Conservation (phyloP, 2,329 filamentous ascomycete genomes). For the Nannizziopsis arthrosporioides region DNA sequence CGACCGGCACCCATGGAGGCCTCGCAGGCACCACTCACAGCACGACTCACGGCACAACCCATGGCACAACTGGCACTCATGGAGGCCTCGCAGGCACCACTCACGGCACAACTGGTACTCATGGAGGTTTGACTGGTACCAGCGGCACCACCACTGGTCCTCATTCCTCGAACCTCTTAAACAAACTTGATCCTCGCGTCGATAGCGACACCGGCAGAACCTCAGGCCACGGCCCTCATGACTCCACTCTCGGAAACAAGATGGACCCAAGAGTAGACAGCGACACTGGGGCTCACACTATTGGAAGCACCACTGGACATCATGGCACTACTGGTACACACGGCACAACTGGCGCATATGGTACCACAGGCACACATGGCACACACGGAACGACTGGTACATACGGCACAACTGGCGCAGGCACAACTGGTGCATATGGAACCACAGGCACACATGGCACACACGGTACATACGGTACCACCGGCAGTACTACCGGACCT, state of each 20-base stretch:
- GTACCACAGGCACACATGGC: background rate
- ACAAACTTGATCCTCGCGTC: constrained; percentile 17
- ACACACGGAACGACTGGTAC: background rate
- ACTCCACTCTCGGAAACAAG: background rate
- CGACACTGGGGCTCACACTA: background rate
- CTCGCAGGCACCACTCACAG: background rate
- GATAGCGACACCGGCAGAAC: constrained; percentile 12
- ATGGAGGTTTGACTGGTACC: background rate
- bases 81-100: constrained; percentile 14
- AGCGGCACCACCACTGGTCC: constrained; percentile 8
- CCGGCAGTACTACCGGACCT: background rate
- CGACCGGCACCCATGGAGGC: background rate
- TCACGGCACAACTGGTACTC: background rate
- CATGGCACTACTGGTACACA: constrained; percentile 11
- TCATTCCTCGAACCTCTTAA: constrained; percentile 14
- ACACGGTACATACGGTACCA: constrained; percentile 2
- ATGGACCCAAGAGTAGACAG: constrained; percentile 3
- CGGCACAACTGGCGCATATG: background rate
- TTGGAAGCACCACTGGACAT: constrained; percentile 1
- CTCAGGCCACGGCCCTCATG: background rate
- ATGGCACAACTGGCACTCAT: constrained; percentile 1
- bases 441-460: background rate
- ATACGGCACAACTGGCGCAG: constrained; percentile 11
- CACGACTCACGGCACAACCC: background rate
- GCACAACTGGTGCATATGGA: constrained; percentile 11